Percentiles rank a stretch among this genome's conserved stretches.
phyloP scores from a whole-genome alignment of 1,284 basidiomycete species.

The Fistulinella cinereoalba region DNA sequence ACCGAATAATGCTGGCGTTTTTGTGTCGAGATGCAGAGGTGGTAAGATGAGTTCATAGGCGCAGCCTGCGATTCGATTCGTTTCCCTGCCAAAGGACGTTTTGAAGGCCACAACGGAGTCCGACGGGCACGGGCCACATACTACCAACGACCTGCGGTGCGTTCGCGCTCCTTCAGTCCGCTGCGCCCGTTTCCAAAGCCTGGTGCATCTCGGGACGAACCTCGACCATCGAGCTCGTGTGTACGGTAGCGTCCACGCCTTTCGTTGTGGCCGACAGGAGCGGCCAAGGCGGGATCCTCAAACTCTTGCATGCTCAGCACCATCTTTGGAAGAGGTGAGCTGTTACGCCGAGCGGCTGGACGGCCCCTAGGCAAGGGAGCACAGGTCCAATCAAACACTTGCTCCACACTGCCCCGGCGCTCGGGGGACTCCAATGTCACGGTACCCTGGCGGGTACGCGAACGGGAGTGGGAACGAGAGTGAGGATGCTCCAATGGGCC shows the following conservation, averaged over 20 bases:
- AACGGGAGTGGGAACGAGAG: slow-evolving; percentile 35
- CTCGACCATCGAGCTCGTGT: slow-evolving; percentile 46
- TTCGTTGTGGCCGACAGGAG: slow-evolving; percentile 20
- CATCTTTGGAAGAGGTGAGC: slow-evolving; percentile 50
- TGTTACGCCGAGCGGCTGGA: slow-evolving; percentile 44
- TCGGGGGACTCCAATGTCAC: slow-evolving; percentile 18
- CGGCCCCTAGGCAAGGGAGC: slow-evolving; percentile 43
- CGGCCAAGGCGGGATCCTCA: slow-evolving; percentile 34
- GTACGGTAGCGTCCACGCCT: slow-evolving; percentile 47
- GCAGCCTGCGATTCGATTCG: slow-evolving; percentile 19
- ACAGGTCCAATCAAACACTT: slow-evolving; percentile 39
- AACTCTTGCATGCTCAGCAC: slow-evolving; percentile 33
- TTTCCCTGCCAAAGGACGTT: slow-evolving; percentile 12
- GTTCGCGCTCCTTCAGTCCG: slow-evolving; percentile 52
- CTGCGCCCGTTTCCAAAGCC: slow-evolving; percentile 58
- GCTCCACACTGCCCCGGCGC: slow-evolving; percentile 35
- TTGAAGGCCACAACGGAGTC: too few relatives aligned
- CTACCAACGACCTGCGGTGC: slow-evolving; percentile 35
- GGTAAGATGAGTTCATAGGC: slow-evolving; percentile 24
- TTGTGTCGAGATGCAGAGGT: slow-evolving; percentile 24
- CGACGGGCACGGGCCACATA: not conserved
- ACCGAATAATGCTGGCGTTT: slow-evolving; percentile 24
- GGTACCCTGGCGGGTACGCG: slow-evolving; percentile 23
- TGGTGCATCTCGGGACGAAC: slow-evolving; percentile 41
- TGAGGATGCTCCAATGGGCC: slow-evolving; percentile 37